These are phyloP conservation scores for Mycena capillaripes DNA, from an alignment of 768 basidiomycete species.

Conservation along the genomic window DNA sequence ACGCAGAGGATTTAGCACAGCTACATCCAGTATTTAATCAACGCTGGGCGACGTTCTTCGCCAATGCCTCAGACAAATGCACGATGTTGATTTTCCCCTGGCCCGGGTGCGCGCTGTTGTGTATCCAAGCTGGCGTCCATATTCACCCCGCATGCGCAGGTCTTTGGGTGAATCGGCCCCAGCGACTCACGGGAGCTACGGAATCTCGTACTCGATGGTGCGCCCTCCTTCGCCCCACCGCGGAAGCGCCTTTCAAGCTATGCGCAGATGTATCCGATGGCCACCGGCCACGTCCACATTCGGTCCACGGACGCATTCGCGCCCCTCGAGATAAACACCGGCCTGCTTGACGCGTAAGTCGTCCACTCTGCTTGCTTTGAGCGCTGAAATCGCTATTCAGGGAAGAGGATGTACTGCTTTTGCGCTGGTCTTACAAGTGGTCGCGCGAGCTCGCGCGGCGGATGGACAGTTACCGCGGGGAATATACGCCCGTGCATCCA, in stretches of 20 bases:
- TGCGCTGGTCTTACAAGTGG: constrained; percentile 52
- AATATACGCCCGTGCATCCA: constrained; percentile 8
- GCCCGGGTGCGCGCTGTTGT: background rate
- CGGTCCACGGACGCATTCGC: constrained; percentile 47
- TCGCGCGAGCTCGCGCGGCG: constrained; percentile 55
- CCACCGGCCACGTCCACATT: constrained; percentile 55
- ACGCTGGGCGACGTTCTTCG: constrained; percentile 66
- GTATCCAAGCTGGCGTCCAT: background rate
- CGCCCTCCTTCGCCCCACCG: background rate
- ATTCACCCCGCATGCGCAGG: no score
- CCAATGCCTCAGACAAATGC: constrained; percentile 64
- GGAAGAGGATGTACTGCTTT: constrained; percentile 42
- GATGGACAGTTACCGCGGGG: constrained; percentile 46
- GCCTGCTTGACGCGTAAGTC: constrained; percentile 29
- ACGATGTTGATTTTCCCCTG: constrained; percentile 32
- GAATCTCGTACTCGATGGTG: no score
- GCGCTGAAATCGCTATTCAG: background rate
- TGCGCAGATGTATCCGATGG: constrained; percentile 50
- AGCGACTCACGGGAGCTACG: no score
- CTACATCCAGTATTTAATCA: constrained; percentile 62
- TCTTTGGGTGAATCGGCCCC: no score
- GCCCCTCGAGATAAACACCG: constrained; percentile 47
- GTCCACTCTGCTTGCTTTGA: background rate
- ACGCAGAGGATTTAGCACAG: constrained; percentile 58
- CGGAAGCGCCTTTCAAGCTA: background rate